Base-by-base conservation (phyloP, 2,329 filamentous ascomycete genomes). In the Ceratocystiopsis sp. region DNA sequence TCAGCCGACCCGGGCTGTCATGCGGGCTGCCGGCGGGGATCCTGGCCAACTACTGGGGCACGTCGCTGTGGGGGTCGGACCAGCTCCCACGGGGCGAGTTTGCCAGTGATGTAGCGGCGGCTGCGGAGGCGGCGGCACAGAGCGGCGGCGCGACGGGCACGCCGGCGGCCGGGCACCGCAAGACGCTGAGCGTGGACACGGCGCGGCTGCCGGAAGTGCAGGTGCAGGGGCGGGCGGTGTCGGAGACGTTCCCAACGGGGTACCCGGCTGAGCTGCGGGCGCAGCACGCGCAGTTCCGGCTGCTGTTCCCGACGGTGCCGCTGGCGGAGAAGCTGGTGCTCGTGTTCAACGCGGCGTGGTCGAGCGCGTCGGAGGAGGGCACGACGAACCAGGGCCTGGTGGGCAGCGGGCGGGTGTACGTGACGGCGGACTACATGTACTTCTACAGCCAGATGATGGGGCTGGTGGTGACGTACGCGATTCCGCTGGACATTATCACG, bases 381-480 rank as follows among this genome's bases (percentile, higher is more conserved):
- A 61, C 64, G 9, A 58, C 61, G 4, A 59, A 56, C 43, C 62
- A 63, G 15, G 59, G 55, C 47, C 84, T 96, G 51, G 62, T 67
- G 18, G 71, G 71, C 16, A 72, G 72, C 44, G 73, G 91, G 1
- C 76, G 91, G 42, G 78, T 93, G 19, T 98, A 93, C 57, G 78
- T 94, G 46, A 96, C 89, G 1, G 71, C 80, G 0, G 78, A 80
- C 48, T 82, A 87, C 50, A 78, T 98, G 57, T 96, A 93, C 59
- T 96, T 98, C 56, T 98, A 95, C 61, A 93, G 87, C 53, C 83
- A 96, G 55, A 84, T 95, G 55, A 78, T 95, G 57, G 91, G 91
- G 7, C 70, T 98, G 7, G 81, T 96, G 1, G 69, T 94, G 34
- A 83, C 89, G 1, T 89, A 86, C 41, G 75, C 75, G 15, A 75